Conservation (phyloP, 176 grass and related monocot genomes). For the Tillandsia fasciculata region DNA sequence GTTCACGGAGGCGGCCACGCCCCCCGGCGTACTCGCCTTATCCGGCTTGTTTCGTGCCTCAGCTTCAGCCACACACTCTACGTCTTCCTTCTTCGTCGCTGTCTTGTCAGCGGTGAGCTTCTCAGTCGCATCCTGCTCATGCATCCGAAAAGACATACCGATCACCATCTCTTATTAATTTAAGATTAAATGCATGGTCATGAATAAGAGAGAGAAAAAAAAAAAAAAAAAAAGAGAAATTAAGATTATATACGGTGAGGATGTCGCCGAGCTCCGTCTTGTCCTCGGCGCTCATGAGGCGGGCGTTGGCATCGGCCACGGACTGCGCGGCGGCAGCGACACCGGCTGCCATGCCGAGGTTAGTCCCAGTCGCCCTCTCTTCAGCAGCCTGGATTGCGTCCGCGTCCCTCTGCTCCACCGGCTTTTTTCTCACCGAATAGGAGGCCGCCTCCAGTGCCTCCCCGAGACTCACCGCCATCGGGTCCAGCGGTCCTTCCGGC, state of each 20-base stretch:
- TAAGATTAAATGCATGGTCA: not conserved
- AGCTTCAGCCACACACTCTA: conserved; percentile 30
- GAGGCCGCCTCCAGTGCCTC: conserved; percentile 31
- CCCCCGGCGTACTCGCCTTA: not conserved
- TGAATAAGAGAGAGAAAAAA: not conserved
- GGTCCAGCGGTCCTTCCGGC: conserved; percentile 1
- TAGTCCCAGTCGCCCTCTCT: conserved; percentile 27
- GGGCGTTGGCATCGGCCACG: conserved; percentile 32
- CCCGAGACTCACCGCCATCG: conserved; percentile 20
- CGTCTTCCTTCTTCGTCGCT: conserved; percentile 36
- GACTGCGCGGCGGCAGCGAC: conserved; percentile 27
- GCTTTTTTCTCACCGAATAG: conserved; percentile 6
- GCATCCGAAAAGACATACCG: not conserved
- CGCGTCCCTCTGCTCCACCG: conserved; percentile 34
- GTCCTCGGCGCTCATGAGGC: conserved; percentile 17
- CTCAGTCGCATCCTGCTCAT: conserved; percentile 32
- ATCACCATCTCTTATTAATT: not conserved
- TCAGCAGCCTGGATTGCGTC: conserved; percentile 52
- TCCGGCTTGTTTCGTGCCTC: not conserved
- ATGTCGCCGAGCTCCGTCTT: conserved; percentile 53
- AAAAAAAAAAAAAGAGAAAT: not conserved
- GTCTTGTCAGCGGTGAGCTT: conserved; percentile 42
- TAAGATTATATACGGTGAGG: conserved; percentile 21
- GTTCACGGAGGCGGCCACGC: conserved; percentile 32
- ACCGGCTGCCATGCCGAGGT: conserved; percentile 13